Evolutionary conservation across 176 grass and related monocot genomes (phyloP), one percentile per base, ranked within the genome.

Genomic region (Rhipidocladum racemiflorum): DNA sequence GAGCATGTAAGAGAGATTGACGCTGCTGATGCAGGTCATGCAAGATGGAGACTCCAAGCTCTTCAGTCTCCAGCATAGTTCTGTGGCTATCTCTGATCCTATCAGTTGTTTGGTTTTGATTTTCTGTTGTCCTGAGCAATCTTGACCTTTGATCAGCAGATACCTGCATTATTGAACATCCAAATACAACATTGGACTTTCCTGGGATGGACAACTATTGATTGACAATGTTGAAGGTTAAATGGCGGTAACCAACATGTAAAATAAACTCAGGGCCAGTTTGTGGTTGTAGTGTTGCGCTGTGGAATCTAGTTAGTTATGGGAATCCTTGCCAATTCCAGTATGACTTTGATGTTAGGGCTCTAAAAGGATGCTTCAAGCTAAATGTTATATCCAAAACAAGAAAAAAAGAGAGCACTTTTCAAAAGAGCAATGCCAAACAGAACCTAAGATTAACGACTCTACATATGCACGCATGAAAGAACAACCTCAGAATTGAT

Each of bases 1-100:
- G 70, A 66, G 89, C 96, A 91, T 83, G 93, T 51, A 99, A 86
- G 74, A 95, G 91, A 87, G 85, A 91, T 48, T 93, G 89, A 3
- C 93, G 89, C 29, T 99, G 96, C 79, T 91, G 93, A 79, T 93
- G 89, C 65, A 99, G 59, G 20, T 95, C 93, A 70, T 99, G 91
- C 83, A 99, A 85, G 68, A 99, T 87, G 67, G 96, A 99, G 48
- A 95, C 96, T 42, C 96, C 96, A 90, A 95, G 91, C 46, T 95
- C 96, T 88, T 99, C 96, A 16, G 96, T 93, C 72, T 93, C 96
- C 50, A 95, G 69, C 91, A 95, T 99, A 17, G 87, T 92, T 85
- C 85, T 88, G 81, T 85, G 88, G 66, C 93, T 56, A 65, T 95
- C 93, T 82, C 83, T 99, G 54, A 99, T 72, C 80, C 85, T 90